Evolutionary conservation across 2,329 filamentous ascomycete species (phyloP), one percentile per base, ranked within the genome.

Genomic region (Westerdykella sp.): DNA sequence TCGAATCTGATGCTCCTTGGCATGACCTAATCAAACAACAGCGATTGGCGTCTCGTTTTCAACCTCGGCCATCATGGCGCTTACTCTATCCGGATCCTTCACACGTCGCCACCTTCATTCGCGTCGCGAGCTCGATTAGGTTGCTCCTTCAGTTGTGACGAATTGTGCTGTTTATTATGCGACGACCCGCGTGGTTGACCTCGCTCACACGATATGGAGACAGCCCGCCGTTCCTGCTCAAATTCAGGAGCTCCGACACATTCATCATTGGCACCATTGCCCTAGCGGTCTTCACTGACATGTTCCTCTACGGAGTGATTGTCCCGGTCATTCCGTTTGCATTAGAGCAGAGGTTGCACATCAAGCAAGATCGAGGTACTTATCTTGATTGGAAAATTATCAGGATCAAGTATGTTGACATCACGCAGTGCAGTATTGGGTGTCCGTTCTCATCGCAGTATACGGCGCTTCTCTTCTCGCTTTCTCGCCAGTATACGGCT

Each of bases 321-420:
- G 79, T 87, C 0, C 85, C 85, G 1, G 83, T 88, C 13, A 74
- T 87, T 2, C 85, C 85, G 0, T 87, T 84, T 49, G 78, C 82
- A 2, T 67, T 88, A 10, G 71, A 74, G 6, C 61, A 68, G 10
- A 75, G 77, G 53, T 76, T 75, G 23, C 73, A 77, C 13, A 66
- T 84, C 6, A 55, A 69, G 0, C 57, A 71, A 22, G 64, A 70
- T 34, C 53, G 55, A 31, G 51, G 61, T 53, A 54, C 59, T 34
- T 3, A 4, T 34, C 7, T 34, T 21, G 2, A 21, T 9, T 21
- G 39, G 28, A 4, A 25, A 6, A 30, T 32, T 31, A n/a, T 35
- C 3, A 30, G 34, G 40, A 25, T 44, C 12, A 18, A 35, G 16
- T 9, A 15, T 35, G 13, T 10, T 35, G 32, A 35, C 10, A 28